Evolutionary conservation across 2,329 filamentous ascomycete species (phyloP), one percentile per base, ranked within the genome.

Genomic region (Pyrenophora tritici-repentis): DNA sequence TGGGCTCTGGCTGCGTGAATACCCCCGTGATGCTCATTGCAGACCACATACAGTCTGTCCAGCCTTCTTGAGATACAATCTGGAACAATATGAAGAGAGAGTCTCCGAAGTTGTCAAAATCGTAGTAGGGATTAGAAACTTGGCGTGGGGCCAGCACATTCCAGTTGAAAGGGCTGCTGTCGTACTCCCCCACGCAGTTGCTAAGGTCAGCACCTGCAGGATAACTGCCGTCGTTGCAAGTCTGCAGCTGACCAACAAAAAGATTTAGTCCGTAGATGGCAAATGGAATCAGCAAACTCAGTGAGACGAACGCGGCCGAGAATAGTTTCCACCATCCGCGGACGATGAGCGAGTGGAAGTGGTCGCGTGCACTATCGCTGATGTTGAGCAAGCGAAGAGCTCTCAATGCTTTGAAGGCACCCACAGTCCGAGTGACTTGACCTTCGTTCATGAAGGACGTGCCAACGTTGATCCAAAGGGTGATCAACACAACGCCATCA

Each of bases 61-160:
- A 99, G 29, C 94, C 94, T 79, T 99, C 95, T 73, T 99, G 94
- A 44, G 93, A 97, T 35, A 97, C 93, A 74, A 99, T 97, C 73
- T 97, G 92, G 77, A 97, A 99, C 53, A 99, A 88, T 55, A 96
- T 95, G 77, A 97, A 97, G 29, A 99, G 81, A 0, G 93, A 89
- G 46, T 90, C 84, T n/a, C 88, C 90, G 66, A 99, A 99, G 68
- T 95, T 89, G 73, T 99, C 94, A 68, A 99, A 99, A 71, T 88
- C 88, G 75, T 88, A 97, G 68, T 85, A 96, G 0, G 87, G 85
- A 65, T 99, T 97, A 1, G 83, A 75, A 9, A 88, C 91, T 39
- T 88, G 85, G 47, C 94, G 85, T 5, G 94, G 94, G 2, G 91
- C 88, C 8, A 97, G 78, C 50, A 99, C 82, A 7, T 87, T 77